Conservation (phyloP, 2,329 filamentous ascomycete genomes). For the Aspergillus spinulosporus region DNA sequence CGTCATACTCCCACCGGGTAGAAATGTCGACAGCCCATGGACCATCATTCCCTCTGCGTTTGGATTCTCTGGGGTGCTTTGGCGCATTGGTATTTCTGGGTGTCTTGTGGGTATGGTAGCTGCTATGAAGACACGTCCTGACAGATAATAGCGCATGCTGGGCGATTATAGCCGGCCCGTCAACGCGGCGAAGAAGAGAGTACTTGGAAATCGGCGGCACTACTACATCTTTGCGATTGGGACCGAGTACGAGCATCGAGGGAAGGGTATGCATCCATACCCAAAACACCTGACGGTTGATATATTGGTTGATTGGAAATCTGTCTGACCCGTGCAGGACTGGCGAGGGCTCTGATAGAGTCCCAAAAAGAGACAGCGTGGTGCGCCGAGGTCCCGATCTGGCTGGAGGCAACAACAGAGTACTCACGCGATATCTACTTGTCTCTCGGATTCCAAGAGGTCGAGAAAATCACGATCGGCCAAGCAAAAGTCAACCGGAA, state of each 20-base stretch:
- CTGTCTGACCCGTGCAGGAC: background rate
- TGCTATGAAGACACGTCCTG: background rate
- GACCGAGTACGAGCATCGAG: constrained; percentile 9
- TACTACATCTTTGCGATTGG: constrained; percentile 12
- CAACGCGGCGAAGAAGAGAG: constrained; percentile 6
- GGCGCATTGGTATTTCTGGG: constrained; percentile 3
- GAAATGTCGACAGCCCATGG: constrained; percentile 7
- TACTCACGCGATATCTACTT: constrained; percentile 4
- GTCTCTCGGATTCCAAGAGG: background rate
- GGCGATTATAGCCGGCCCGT: background rate
- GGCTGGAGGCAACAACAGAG: constrained; percentile 9
- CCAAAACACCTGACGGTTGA: no score
- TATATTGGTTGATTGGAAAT: no score
- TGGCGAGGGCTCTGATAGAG: constrained; percentile 1
- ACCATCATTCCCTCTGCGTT: constrained; percentile 1
- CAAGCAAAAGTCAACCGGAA: background rate
- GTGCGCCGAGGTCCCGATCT: background rate
- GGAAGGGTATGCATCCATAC: background rate
- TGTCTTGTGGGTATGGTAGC: background rate
- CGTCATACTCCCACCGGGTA: constrained; percentile 5
- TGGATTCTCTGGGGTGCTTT: background rate
- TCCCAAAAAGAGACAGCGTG: background rate
- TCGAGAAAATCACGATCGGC: constrained; percentile 4
- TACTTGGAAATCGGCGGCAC: background rate
- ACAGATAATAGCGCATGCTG: constrained; percentile 5